These are phyloP conservation scores for Flaveria brownii DNA, from an alignment of 129 eudicot species.

Conservation along the genomic window DNA sequence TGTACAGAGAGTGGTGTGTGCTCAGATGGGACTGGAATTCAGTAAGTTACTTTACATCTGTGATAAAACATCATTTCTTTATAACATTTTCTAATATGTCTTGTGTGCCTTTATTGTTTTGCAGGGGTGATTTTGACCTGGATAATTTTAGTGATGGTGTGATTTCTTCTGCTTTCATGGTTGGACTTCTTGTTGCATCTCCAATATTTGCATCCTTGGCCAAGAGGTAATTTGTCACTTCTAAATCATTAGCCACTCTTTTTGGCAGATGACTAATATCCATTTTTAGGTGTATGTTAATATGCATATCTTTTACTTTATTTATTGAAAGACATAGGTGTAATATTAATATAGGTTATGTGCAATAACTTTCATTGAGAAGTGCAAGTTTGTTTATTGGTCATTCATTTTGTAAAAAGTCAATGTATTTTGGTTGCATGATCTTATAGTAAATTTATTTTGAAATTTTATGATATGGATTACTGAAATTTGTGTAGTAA, in stretches of 20 bases:
- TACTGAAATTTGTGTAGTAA: not conserved
- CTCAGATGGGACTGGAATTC: conserved; percentile 84
- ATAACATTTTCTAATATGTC: conserved; percentile 13
- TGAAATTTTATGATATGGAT: not conserved
- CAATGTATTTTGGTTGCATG: conserved; percentile 7
- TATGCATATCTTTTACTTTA: not conserved
- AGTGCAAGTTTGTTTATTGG: not conserved
- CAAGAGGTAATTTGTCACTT: conserved; percentile 58
- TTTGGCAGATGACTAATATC: not conserved
- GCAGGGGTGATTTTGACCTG: conserved; percentile 82
- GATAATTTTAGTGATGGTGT: conserved; percentile 84
- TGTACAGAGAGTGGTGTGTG: conserved; percentile 61
- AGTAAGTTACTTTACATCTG: conserved; percentile 44
- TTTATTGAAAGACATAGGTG: not conserved
- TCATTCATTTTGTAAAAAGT: not conserved
- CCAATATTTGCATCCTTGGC: conserved; percentile 91
- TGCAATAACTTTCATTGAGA: not conserved
- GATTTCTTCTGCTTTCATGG: conserved; percentile 97
- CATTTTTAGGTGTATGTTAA: not conserved
- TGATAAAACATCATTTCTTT: conserved; percentile 9
- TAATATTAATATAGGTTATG: not conserved
- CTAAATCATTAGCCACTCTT: conserved; percentile 1
- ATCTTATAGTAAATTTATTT: not conserved
- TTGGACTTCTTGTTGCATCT: conserved; percentile 90
- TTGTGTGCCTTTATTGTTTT: conserved; percentile 16